Evolutionary conservation across 495 filamentous ascomycete genomes (phyloP).

Genomic region (Penicillium soppii): DNA sequence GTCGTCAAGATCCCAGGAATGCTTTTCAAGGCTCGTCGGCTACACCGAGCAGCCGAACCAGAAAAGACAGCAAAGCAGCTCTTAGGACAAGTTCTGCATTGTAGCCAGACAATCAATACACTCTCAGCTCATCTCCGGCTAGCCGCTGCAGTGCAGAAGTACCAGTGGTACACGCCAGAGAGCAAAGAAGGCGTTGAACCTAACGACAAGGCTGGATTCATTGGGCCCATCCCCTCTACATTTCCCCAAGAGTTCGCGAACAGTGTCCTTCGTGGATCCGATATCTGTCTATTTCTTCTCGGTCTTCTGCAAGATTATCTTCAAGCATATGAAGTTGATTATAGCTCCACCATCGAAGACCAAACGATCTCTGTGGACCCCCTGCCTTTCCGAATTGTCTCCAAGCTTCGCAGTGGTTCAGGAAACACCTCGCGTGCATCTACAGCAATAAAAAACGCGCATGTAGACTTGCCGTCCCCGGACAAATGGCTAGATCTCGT

Average conservation of each 20-base stretch:
- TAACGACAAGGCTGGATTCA: slow-evolving; percentile 6
- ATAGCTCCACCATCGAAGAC: neutral
- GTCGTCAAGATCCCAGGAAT: slow-evolving; percentile 22
- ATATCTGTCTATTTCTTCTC: slow-evolving; percentile 17
- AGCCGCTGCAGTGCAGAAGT: slow-evolving; percentile 12
- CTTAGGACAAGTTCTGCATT: neutral
- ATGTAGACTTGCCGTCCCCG: slow-evolving; percentile 1
- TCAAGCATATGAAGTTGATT: neutral
- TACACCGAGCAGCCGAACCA: neutral
- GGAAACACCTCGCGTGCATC: neutral
- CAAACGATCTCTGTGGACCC: neutral
- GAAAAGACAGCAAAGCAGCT: neutral
- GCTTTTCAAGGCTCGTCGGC: slow-evolving; percentile 12
- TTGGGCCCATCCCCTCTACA: slow-evolving; percentile 19
- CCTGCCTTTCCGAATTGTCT: slow-evolving; percentile 19
- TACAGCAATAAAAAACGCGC: neutral
- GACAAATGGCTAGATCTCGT: slow-evolving; percentile 24
- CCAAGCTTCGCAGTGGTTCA: slow-evolving; percentile 4
- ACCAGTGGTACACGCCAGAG: neutral
- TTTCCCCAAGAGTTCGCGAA: slow-evolving; percentile 23
- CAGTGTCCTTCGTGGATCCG: slow-evolving; percentile 18
- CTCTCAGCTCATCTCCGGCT: slow-evolving; percentile 14
- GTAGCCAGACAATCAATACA: slow-evolving; percentile 4
- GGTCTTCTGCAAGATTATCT: slow-evolving; percentile 15
- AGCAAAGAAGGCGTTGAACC: neutral